Evolutionary conservation across 176 grass and related monocot genomes (phyloP).

Genomic region (Microstegium vimineum): DNA sequence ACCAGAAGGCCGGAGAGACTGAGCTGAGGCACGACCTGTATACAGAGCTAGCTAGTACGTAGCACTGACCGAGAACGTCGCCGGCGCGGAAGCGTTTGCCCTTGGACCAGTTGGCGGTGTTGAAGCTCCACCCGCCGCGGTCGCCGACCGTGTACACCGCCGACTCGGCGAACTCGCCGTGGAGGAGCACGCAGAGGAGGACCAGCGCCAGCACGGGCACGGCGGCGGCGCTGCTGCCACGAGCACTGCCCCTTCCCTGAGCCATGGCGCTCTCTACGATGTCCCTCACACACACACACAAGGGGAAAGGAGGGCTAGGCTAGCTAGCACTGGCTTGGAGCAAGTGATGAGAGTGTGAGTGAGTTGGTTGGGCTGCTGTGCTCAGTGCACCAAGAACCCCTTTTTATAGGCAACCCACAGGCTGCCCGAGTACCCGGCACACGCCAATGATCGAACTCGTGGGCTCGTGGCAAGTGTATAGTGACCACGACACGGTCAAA

Average conservation of each 20-base stretch:
- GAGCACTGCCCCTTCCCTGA: slow-evolving; percentile 84
- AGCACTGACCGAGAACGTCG: slow-evolving; percentile 68
- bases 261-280: slow-evolving; percentile 15
- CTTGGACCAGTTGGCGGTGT: slow-evolving; percentile 38
- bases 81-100: slow-evolving; percentile 84
- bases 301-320: neutral
- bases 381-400: neutral
- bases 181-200: slow-evolving; percentile 70
- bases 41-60: too few relatives aligned
- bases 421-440: neutral
- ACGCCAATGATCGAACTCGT: neutral
- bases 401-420: slow-evolving; percentile 13
- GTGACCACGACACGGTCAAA: neutral
- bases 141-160: slow-evolving; percentile 71
- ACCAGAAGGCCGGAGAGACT: too few relatives aligned
- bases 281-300: neutral
- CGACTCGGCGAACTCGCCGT: slow-evolving; percentile 56
- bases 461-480: neutral
- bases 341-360: neutral
- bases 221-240: slow-evolving; percentile 3
- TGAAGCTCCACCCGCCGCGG: slow-evolving; percentile 65
- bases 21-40: too few relatives aligned
- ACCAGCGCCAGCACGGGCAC: slow-evolving; percentile 26
- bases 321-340: neutral
- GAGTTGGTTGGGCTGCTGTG: slow-evolving; percentile 8